Evolutionary conservation across 208 protist species (phyloP).

Genomic region (Trichomonas tenax): DNA sequence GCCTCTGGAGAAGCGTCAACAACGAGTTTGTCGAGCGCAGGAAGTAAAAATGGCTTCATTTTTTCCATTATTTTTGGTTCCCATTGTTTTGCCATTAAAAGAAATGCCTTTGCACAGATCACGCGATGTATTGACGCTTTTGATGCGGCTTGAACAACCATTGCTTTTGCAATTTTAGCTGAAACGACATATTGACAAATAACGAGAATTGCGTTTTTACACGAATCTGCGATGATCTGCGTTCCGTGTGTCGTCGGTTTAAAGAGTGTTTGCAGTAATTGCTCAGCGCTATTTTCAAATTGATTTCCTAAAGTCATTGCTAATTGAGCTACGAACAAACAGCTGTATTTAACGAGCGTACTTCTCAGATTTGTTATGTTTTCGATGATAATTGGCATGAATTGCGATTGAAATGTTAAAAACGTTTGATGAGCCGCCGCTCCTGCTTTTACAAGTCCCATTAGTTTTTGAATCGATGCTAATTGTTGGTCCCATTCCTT

Average conservation of each 20-base stretch:
- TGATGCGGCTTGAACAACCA: background rate
- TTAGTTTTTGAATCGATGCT: background rate
- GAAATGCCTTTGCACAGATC: background rate
- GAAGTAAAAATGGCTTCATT: background rate
- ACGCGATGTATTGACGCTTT: background rate
- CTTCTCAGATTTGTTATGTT: background rate
- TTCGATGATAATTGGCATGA: background rate
- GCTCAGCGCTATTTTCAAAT: background rate
- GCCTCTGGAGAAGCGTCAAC: background rate
- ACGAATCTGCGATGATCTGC: background rate
- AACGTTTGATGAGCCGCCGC: background rate
- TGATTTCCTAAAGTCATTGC: background rate
- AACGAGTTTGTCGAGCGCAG: background rate
- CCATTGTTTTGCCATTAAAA: background rate
- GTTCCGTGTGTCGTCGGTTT: background rate
- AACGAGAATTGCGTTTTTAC: background rate
- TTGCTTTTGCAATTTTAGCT: background rate
- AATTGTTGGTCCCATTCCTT: slow-evolving; percentile 11
- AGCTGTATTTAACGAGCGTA: background rate
- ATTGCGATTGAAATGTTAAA: background rate
- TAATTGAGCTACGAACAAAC: background rate
- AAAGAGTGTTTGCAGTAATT: background rate
- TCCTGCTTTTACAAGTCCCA: background rate
- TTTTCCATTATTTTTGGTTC: background rate
- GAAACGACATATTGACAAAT: background rate